A percentile compares a stretch with the other conserved stretches of the same genome.
Conservation (phyloP, 2,329 filamentous ascomycete genomes). For the Seiridium unicorne region DNA sequence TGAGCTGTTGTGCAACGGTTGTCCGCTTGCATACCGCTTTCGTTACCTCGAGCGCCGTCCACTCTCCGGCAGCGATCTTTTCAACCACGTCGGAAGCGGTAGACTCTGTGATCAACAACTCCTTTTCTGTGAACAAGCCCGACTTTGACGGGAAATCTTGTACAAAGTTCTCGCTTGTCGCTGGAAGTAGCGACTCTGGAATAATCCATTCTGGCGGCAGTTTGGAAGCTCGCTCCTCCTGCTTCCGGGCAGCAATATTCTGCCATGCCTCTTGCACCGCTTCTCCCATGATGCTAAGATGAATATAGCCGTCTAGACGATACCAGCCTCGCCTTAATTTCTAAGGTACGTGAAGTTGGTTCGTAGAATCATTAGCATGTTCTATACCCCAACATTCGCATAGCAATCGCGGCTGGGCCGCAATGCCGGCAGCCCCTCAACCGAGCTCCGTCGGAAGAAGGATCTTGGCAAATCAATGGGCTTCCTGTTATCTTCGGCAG, state of each 20-base stretch:
- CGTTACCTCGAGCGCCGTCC: constrained; percentile 4
- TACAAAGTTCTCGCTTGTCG: constrained; percentile 11
- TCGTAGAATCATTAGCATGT: no score
- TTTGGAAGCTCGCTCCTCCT: background rate
- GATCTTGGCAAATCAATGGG: background rate
- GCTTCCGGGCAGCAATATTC: background rate
- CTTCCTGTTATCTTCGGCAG: background rate
- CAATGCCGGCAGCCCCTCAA: background rate
- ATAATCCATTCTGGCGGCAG: constrained; percentile 2
- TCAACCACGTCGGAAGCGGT: constrained; percentile 15
- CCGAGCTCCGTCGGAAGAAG: background rate
- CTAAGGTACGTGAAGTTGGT: no score
- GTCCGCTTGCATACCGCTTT: constrained; percentile 5
- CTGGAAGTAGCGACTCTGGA: background rate
- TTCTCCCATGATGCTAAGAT: background rate
- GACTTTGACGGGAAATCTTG: constrained; percentile 14
- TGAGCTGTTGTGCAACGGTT: constrained; percentile 1
- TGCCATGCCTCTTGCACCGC: constrained; percentile 1
- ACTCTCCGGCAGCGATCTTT: constrained; percentile 13
- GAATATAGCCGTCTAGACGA: background rate
- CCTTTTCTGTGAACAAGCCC: constrained; percentile 14
- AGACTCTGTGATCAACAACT: constrained; percentile 11
- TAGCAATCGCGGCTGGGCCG: no score
- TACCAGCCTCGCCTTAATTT: no score
- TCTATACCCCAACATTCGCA: no score